Evolutionary conservation across 805 yeast genomes (phyloP).

Genomic region (Metschnikowia baotianmanensis): DNA sequence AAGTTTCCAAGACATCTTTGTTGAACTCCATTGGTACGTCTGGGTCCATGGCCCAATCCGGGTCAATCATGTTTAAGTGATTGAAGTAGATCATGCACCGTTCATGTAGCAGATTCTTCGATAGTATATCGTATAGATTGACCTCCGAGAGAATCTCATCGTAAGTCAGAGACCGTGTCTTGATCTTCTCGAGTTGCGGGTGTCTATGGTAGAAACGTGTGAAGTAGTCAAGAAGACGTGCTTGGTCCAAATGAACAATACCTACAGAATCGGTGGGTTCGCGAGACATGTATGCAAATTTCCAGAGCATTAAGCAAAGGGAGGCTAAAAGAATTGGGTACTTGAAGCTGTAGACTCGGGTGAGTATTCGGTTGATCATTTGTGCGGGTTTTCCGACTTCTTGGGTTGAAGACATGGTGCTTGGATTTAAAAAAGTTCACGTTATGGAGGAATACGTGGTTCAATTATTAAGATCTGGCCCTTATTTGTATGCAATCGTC

Average conservation of each 20-base stretch:
- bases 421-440: too few species aligned
- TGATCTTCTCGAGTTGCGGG: conserved; percentile 3
- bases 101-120: conserved; percentile 25
- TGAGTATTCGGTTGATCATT: conserved; percentile 1
- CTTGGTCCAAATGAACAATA: conserved; percentile 8
- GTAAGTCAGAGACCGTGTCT: conserved; percentile 16
- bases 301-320: conserved; percentile 7
- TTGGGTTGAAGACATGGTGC: too few species aligned
- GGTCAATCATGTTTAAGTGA: conserved; percentile 35
- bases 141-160: conserved; percentile 24
- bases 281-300: conserved; percentile 1
- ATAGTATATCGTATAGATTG: conserved; percentile 21
- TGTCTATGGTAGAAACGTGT: conserved; percentile 13
- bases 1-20: conserved; percentile 26
- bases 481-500: too few species aligned
- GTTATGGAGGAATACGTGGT: too few species aligned
- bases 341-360: conserved; percentile 6
- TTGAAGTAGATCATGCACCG: conserved; percentile 49
- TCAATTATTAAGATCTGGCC: too few species aligned
- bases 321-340: conserved; percentile 3
- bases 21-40: conserved; percentile 28
- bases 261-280: not conserved
- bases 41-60: conserved; percentile 47
- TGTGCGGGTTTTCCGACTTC: not conserved
- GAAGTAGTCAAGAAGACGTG: conserved; percentile 12